Conservation (phyloP, 495 filamentous ascomycete genomes). For the Penicillium pancosmium region DNA sequence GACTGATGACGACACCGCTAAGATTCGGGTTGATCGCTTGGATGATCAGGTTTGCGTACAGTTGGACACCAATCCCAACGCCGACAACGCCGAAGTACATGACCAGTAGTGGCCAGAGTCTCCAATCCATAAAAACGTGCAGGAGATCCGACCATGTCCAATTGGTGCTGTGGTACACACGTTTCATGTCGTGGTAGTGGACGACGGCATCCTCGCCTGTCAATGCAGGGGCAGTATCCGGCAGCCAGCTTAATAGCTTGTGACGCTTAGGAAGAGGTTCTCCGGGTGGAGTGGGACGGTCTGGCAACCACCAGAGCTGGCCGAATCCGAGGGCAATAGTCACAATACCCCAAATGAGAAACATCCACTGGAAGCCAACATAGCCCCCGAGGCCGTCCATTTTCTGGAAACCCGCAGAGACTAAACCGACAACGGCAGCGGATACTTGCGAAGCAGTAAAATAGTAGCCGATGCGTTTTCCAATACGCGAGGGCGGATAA, state of each 20-base stretch:
- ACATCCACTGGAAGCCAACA: constrained; percentile 94
- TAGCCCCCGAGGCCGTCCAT: constrained; percentile 81
- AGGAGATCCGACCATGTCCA: constrained; percentile 73
- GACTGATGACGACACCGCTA: constrained; percentile 73
- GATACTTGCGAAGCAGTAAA: constrained; percentile 90
- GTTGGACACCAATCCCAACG: constrained; percentile 86
- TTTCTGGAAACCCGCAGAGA: constrained; percentile 87
- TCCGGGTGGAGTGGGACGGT: constrained; percentile 74
- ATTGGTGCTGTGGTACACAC: constrained; percentile 70
- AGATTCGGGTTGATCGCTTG: constrained; percentile 71
- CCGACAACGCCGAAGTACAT: constrained; percentile 98
- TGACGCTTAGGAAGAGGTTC: constrained; percentile 36
- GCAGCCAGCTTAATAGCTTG: constrained; percentile 61
- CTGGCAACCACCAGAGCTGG: constrained; percentile 88
- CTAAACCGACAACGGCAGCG: constrained; percentile 84
- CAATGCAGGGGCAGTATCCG: constrained; percentile 67
- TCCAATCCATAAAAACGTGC: constrained; percentile 77
- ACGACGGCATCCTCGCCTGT: constrained; percentile 76
- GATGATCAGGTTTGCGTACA: constrained; percentile 86
- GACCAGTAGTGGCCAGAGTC: constrained; percentile 77
- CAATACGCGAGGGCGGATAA: constrained; percentile 83
- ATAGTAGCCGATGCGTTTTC: constrained; percentile 86
- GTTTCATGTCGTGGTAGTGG: constrained; percentile 81
- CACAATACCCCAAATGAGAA: constrained; percentile 81
- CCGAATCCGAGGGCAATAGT: constrained; percentile 68